These are phyloP conservation scores for Telopea speciosissima DNA, from an alignment of 177 flowering plant genomes.

Conservation along the genomic window DNA sequence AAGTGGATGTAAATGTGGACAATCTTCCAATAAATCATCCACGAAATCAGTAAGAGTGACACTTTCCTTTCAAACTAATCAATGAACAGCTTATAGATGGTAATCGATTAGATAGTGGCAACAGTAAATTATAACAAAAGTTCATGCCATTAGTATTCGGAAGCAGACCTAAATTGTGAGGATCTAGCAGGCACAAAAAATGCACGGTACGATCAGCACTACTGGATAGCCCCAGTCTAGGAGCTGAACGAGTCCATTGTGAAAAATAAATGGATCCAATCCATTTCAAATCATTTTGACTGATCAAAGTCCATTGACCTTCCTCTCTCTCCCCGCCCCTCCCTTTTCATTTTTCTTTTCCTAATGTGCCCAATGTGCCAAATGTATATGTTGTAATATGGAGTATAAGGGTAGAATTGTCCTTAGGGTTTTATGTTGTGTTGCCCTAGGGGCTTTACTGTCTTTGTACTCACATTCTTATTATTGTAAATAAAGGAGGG, in stretches of 20 bases:
- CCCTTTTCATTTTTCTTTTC: too few species aligned
- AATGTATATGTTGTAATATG: too few species aligned
- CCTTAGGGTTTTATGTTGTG: too few species aligned
- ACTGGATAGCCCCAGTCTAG: background rate
- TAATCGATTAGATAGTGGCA: background rate
- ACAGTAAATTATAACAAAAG: background rate
- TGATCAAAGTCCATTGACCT: too few species aligned
- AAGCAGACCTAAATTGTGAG: background rate
- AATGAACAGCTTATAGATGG: background rate
- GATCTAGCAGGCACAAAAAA: background rate
- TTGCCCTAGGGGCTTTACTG: too few species aligned
- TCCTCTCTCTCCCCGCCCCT: too few species aligned
- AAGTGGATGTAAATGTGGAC: conserved; percentile 87
- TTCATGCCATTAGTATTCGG: background rate
- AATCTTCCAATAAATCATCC: conserved; percentile 46
- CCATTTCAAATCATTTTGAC: too few species aligned
- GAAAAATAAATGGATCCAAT: background rate
- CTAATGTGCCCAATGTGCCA: too few species aligned
- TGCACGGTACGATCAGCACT: background rate
- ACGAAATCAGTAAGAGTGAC: conserved; percentile 3
- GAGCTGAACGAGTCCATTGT: background rate
- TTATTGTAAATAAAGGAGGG: too few species aligned
- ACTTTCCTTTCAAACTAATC: background rate
- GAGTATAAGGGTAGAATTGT: too few species aligned
- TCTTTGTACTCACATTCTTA: too few species aligned